Base-by-base conservation (phyloP, 1,284 basidiomycete genomes). In the Boletus nobilissimus region DNA sequence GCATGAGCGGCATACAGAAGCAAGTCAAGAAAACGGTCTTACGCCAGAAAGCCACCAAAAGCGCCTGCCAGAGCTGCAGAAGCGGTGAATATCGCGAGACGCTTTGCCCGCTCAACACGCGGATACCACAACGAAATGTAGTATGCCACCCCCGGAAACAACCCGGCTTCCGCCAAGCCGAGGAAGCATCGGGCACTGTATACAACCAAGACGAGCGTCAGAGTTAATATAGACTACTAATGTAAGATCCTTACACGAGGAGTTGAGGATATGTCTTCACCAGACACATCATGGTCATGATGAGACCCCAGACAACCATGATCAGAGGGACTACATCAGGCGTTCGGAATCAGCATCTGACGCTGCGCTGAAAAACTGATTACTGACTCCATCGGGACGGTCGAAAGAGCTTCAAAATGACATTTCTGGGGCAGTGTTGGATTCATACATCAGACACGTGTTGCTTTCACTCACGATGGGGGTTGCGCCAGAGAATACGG, bases 331-430 rank as follows among this genome's bases (percentile, higher is more conserved):
- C 22, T 29, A n/a, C 5, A 22, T 13, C 36, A 54, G 39, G 72
- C 24, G n/a, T n/a, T n/a, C n/a, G n/a, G 29, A 40, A 70, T 39
- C n/a, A n/a, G n/a, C n/a, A n/a, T n/a, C n/a, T n/a, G n/a, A n/a
- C n/a, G n/a, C n/a, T n/a, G n/a, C n/a, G n/a, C n/a, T n/a, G n/a
- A n/a, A n/a, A n/a, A n/a, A n/a, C n/a, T n/a, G n/a, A n/a, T n/a
- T n/a, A n/a, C 86, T 39, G 81, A 90, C 89, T 88, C 89, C 89
- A 90, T 79, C 82, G 83, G 22, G 89, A 90, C 29, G 90, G 90
- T 46, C 88, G 84, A 72, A 88, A 84, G 36, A 90, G 82, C 77
- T 90, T 90, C 3, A 90, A 81, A 32, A 86, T 83, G 34, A 90
- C 87, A 75, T 90, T 90, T 76, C 89, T 90, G 43, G n/a, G n/a